Percentiles rank a stretch among this genome's conserved stretches.
Evolutionary conservation across 2,329 filamentous ascomycete species (phyloP).

Genomic region (Rhynchosporium agropyri): DNA sequence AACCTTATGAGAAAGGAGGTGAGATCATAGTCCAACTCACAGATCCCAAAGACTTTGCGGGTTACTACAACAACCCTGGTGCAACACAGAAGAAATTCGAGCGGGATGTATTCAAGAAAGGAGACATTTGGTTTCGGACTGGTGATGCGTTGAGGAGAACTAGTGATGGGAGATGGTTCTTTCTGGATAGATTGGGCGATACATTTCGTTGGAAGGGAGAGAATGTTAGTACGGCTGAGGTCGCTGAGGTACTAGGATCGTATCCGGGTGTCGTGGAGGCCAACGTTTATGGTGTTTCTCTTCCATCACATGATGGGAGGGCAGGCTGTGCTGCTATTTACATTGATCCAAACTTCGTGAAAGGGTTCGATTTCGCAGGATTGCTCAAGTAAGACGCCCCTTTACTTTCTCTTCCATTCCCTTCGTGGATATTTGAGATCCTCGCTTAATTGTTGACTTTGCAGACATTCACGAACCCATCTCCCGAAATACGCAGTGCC

Average conservation of each 20-base stretch:
- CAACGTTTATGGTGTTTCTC: constrained; percentile 69
- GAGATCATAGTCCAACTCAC: constrained; percentile 71
- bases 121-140: constrained; percentile 69
- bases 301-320: constrained; percentile 69
- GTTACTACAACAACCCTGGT: constrained; percentile 69
- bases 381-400: constrained; percentile 52
- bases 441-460: background rate
- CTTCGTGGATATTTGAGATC: background rate
- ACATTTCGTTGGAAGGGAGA: constrained; percentile 77
- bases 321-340: constrained; percentile 68
- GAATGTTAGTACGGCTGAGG: constrained; percentile 69
- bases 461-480: constrained; percentile 55
- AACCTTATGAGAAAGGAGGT: constrained; percentile 68
- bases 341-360: constrained; percentile 53
- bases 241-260: constrained; percentile 62
- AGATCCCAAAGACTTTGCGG: constrained; percentile 59
- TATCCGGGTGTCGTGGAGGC: constrained; percentile 64
- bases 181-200: constrained; percentile 71
- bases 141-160: constrained; percentile 68
- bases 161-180: constrained; percentile 67
- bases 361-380: constrained; percentile 59
- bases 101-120: constrained; percentile 64
- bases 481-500: constrained; percentile 77
- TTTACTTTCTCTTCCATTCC: background rate
- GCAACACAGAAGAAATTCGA: constrained; percentile 70